A percentile compares a stretch with the other conserved stretches of the same genome.
Conservation (phyloP, 139 green algal genomes). For the Yamagishiella unicocca region DNA sequence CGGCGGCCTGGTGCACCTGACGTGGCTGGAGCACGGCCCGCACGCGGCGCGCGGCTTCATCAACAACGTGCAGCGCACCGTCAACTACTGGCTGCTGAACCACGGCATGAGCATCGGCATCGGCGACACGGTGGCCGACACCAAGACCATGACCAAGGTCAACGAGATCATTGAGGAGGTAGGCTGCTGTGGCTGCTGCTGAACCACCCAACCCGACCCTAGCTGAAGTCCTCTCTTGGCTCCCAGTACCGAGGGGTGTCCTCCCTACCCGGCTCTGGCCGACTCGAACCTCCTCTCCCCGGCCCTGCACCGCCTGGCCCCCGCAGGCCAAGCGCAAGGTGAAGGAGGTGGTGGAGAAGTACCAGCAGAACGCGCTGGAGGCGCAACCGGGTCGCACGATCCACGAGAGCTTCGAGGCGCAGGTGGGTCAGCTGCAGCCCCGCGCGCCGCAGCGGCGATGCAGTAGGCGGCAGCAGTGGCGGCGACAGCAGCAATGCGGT, state of each 20-base stretch:
- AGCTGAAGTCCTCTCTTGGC: background rate
- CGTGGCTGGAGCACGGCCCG: conserved; percentile 95
- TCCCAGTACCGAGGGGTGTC: no score
- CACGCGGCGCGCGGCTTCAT: conserved; percentile 83
- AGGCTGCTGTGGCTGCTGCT: background rate
- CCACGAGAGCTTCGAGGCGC: conserved; percentile 79
- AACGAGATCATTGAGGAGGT: conserved; percentile 91
- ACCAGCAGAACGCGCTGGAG: conserved; percentile 92
- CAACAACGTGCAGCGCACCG: conserved; percentile 87
- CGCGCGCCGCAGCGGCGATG: no score
- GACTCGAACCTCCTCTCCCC: no score
- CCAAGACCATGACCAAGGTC: conserved; percentile 92
- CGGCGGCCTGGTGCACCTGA: conserved; percentile 94
- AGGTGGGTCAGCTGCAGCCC: no score
- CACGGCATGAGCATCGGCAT: conserved; percentile 97
- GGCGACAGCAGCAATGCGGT: no score
- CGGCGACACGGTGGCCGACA: conserved; percentile 96
- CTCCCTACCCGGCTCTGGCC: no score
- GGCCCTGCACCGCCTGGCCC: background rate
- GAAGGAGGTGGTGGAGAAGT: conserved; percentile 87
- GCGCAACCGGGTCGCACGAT: conserved; percentile 93
- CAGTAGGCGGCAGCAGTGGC: no score
- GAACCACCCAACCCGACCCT: no score
- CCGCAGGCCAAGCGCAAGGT: conserved; percentile 86
- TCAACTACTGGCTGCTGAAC: conserved; percentile 98